Base-by-base conservation (phyloP, 2,329 filamentous ascomycete genomes). In the Cordyceps pruinosa region DNA sequence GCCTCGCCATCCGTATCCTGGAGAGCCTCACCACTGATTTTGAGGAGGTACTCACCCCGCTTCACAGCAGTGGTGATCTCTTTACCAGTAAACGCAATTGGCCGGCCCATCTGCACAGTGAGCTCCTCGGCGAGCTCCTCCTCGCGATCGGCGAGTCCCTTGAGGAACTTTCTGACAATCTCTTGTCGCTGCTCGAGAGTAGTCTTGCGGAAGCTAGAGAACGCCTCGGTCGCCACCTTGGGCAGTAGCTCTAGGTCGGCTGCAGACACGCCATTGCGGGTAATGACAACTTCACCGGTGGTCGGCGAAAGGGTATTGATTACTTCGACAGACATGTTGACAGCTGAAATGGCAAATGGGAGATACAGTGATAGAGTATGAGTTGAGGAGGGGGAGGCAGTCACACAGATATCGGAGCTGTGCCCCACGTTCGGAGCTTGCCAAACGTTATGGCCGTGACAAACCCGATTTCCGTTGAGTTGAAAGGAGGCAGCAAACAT, bases 31-130 rank as follows among this genome's bases (percentile, higher is more conserved):
- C 86, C 83, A 65, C 88, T 90, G 61, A 96, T 87, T 69, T 89
- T 90, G 65, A 95, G 79, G 58, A 97, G 77, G 68, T 96, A 96
- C 68, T 96, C 85, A 62, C 86, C 89, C 61, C 93, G 84, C 75
- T 88, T 89, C 62, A 95, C 82, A 8, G 92, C 92, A 17, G 93
- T 97, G 30, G 83, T 75, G 63, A 97, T 81, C 75, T 97, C 93
- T 64, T 85, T 90, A 47, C 81, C 85, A 0, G 89, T 89, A 71
- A 93, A 97, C 37, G 88, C 82, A 66, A 97, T 96, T 34, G 93
- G 93, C 21, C 93, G 82, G 42, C 93, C 93, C 92, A 97, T 97
- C 76, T 97, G 92, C 69, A 90, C 86, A 0, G 92, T 97, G 59
- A 97, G 76, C 70, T 97, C 92, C 63, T 84, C 81, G 6, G 88